These are phyloP conservation scores for Musa acuminata DNA, from an alignment of 176 grass and related monocot genomes.

Conservation along the genomic window DNA sequence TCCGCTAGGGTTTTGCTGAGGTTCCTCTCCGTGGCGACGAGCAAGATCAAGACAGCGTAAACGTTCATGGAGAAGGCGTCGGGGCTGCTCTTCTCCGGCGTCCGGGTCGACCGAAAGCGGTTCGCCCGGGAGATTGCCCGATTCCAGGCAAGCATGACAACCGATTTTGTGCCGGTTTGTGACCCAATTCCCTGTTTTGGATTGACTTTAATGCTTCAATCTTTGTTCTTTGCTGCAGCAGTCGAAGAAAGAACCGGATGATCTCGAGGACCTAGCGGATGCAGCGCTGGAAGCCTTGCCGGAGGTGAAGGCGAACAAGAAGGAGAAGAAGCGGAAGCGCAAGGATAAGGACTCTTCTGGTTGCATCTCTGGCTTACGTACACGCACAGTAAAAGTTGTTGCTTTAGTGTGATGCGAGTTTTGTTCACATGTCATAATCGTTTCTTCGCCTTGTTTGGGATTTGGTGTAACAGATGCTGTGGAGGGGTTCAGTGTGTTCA, in stretches of 20 bases:
- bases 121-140: slow-evolving; percentile 49
- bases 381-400: not conserved
- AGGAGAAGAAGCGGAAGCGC: slow-evolving; percentile 42
- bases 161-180: not conserved
- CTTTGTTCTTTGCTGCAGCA: not conserved
- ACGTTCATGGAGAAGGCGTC: slow-evolving; percentile 35
- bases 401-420: slow-evolving; percentile 3
- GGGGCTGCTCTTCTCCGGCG: slow-evolving; percentile 61
- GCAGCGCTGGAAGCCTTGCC: not conserved
- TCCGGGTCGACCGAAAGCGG: slow-evolving; percentile 64
- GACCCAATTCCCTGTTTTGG: not conserved
- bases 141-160: slow-evolving; percentile 31
- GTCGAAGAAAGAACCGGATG: not conserved
- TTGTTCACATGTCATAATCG: slow-evolving; percentile 4
- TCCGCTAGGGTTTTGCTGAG: too few relatives aligned
- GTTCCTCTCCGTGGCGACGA: too few relatives aligned
- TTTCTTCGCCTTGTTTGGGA: too few relatives aligned
- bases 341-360: slow-evolving; percentile 20
- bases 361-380: not conserved
- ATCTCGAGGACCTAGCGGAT: not conserved
- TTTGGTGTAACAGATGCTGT: slow-evolving; percentile 31
- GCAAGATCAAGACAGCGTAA: too few relatives aligned
- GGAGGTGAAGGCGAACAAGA: slow-evolving; percentile 8
- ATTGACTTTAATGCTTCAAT: not conserved
- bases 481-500: slow-evolving; percentile 80